Evolutionary conservation across 495 filamentous ascomycete genomes (phyloP).

Genomic region (Trichoderma gamsii): DNA sequence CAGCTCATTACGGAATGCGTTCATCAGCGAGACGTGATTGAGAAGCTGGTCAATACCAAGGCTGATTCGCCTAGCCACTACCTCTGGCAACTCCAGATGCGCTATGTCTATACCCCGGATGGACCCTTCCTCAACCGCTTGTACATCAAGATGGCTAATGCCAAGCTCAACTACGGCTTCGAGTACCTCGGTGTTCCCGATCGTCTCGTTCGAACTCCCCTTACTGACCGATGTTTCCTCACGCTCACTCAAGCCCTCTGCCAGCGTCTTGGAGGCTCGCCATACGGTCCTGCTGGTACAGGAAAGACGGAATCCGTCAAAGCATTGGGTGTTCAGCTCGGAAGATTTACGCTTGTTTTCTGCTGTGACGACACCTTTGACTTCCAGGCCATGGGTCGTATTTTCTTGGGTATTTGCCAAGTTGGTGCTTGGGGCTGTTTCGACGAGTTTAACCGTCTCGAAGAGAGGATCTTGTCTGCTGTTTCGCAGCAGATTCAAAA

Average conservation of each 20-base stretch:
- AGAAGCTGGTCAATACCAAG: slow-evolving; percentile 67
- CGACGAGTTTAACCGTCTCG: slow-evolving; percentile 97
- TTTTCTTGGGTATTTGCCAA: slow-evolving; percentile 98
- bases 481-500: slow-evolving; percentile 99
- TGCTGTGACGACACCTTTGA: slow-evolving; percentile 99
- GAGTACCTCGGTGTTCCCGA: slow-evolving; percentile 97
- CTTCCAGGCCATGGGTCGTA: slow-evolving; percentile 98
- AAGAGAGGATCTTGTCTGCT: slow-evolving; percentile 93
- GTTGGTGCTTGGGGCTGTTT: slow-evolving; percentile 99
- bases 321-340: slow-evolving; percentile 90
- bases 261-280: slow-evolving; percentile 91
- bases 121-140: slow-evolving; percentile 77
- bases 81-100: slow-evolving; percentile 95
- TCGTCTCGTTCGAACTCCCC: slow-evolving; percentile 86
- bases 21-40: slow-evolving; percentile 87
- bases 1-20: slow-evolving; percentile 98
- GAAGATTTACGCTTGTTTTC: slow-evolving; percentile 95
- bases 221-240: slow-evolving; percentile 96
- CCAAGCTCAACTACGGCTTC: slow-evolving; percentile 90
- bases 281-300: slow-evolving; percentile 96
- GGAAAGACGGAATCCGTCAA: slow-evolving; percentile 99
- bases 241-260: slow-evolving; percentile 93
- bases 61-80: slow-evolving; percentile 79
- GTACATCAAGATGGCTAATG: slow-evolving; percentile 94
- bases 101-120: slow-evolving; percentile 80